phyloP scores from a whole-genome alignment of 306 rosid genomes.

The Quercus dentata region DNA sequence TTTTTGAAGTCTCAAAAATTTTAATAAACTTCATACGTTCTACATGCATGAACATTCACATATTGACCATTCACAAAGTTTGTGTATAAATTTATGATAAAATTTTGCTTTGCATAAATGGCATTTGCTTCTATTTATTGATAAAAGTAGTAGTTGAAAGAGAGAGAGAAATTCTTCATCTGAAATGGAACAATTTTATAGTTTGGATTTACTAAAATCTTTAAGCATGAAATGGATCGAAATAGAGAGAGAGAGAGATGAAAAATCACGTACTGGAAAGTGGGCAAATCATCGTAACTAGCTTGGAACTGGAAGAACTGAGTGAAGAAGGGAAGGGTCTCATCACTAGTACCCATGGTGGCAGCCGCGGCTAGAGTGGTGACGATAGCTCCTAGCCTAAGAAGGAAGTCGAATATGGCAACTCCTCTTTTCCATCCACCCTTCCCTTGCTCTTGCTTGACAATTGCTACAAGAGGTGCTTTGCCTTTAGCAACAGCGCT shows the following conservation, averaged over 20 bases:
- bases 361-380: slow-evolving; percentile 69
- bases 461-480: slow-evolving; percentile 23
- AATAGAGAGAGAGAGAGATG: background rate
- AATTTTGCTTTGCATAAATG: too few species aligned
- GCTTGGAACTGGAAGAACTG: slow-evolving; percentile 94
- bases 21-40: too few species aligned
- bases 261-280: slow-evolving; percentile 58
- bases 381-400: slow-evolving; percentile 69
- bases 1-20: background rate
- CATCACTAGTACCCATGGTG: slow-evolving; percentile 68
- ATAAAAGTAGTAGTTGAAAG: too few species aligned
- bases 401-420: slow-evolving; percentile 59
- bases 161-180: too few species aligned
- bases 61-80: too few species aligned
- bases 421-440: slow-evolving; percentile 66
- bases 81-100: too few species aligned
- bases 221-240: background rate
- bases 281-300: slow-evolving; percentile 65
- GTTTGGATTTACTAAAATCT: background rate
- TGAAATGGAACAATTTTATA: background rate
- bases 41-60: too few species aligned
- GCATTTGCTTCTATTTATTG: too few species aligned
- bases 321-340: slow-evolving; percentile 87
- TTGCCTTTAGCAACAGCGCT: slow-evolving; percentile 43
- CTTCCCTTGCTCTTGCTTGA: slow-evolving; percentile 13